Conservation (phyloP, 1,139 yeast genomes). For the Suhomyces choctaworum region DNA sequence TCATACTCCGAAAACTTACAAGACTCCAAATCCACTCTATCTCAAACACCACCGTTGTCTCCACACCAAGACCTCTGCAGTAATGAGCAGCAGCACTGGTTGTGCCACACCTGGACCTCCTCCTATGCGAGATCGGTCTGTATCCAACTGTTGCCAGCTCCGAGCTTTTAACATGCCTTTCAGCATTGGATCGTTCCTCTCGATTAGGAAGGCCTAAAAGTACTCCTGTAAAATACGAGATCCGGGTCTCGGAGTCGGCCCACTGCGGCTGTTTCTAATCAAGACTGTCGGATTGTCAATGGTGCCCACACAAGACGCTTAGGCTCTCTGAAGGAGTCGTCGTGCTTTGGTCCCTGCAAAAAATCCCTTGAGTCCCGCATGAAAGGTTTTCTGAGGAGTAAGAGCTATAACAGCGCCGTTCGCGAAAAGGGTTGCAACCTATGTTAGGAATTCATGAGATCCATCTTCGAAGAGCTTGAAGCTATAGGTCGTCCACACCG, state of each 20-base stretch:
- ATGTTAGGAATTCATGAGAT: constrained; percentile 11
- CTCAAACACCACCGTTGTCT: constrained; percentile 5
- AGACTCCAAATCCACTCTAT: constrained; percentile 12
- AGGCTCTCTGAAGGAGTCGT: constrained; percentile 2
- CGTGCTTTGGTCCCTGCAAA: constrained; percentile 1
- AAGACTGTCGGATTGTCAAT: neutral
- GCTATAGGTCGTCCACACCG: constrained; percentile 7
- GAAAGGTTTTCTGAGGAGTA: constrained; percentile 11
- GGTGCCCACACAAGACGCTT: neutral
- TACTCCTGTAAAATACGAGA: constrained; percentile 1
- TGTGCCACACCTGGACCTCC: constrained; percentile 1
- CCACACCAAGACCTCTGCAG: neutral
- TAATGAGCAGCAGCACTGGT: constrained; percentile 1
- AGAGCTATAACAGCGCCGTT: constrained; percentile 6
- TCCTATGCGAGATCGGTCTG: neutral
- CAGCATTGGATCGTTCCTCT: constrained; percentile 19
- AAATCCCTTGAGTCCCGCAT: constrained; percentile 4
- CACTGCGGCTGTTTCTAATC: too few species aligned
- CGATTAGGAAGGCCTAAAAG: constrained; percentile 17
- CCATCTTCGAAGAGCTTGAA: neutral
- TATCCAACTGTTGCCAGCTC: constrained; percentile 5
- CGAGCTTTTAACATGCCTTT: constrained; percentile 11
- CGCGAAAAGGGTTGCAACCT: constrained; percentile 3
- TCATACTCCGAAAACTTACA: constrained; percentile 2
- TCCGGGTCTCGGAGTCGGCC: too few species aligned